These are phyloP conservation scores for Cenchrus americanus DNA, from an alignment of 176 grass and related monocot species.

Conservation along the genomic window DNA sequence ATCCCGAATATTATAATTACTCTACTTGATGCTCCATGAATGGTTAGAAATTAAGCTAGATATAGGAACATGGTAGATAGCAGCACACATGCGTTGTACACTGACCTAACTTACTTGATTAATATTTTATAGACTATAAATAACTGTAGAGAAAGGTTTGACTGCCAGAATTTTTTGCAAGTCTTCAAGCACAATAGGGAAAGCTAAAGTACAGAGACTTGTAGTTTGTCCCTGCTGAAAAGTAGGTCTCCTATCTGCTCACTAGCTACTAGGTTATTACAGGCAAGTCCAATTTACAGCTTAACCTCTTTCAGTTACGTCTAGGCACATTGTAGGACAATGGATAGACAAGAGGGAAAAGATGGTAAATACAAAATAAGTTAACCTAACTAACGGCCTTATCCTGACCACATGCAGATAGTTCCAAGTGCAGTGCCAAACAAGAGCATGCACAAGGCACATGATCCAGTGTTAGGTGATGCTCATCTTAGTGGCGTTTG, in stretches of 20 bases:
- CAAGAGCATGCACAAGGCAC: constrained; percentile 12
- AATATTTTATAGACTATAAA: background rate
- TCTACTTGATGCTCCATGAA: background rate
- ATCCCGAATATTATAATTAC: background rate
- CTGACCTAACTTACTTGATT: constrained; percentile 35
- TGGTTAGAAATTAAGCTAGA: background rate
- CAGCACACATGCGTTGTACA: background rate
- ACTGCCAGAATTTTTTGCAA: background rate
- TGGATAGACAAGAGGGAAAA: background rate
- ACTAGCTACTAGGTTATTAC: background rate
- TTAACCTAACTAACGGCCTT: constrained; percentile 29
- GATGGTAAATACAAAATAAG: background rate
- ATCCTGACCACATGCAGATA: constrained; percentile 12
- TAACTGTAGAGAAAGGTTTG: background rate
- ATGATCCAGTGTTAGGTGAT: background rate
- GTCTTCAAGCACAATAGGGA: background rate
- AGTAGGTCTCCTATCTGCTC: background rate
- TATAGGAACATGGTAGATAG: background rate
- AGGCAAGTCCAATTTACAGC: constrained; percentile 5
- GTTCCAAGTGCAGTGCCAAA: constrained; percentile 39
- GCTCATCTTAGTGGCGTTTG: background rate
- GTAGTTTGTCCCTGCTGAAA: background rate
- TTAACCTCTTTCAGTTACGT: background rate
- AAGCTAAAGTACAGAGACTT: background rate
- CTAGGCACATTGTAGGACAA: constrained; percentile 1